Conservation (phyloP, 345 rosid genomes). For the Murraya paniculata region DNA sequence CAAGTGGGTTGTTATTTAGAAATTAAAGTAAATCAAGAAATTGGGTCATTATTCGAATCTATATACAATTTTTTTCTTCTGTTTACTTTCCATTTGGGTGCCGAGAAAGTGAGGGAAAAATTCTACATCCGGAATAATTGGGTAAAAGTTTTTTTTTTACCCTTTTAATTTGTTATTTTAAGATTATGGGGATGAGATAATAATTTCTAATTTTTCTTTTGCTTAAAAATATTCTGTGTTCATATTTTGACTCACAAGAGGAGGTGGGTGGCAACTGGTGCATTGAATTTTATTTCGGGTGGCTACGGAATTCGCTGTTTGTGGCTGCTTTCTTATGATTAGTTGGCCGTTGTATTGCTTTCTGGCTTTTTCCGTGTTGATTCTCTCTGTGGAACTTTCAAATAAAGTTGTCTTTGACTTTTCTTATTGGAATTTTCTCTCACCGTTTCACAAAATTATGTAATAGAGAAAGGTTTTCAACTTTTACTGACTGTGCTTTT, state of each 20-base stretch:
- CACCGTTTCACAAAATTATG: not conserved
- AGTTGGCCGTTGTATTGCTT: not conserved
- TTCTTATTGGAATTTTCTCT: not conserved
- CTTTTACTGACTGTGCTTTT: not conserved
- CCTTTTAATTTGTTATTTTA: not conserved
- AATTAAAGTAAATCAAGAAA: not conserved
- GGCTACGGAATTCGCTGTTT: conserved; percentile 13
- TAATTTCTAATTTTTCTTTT: not conserved
- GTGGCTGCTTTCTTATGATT: not conserved
- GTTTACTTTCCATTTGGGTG: not conserved
- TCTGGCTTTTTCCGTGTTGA: not conserved
- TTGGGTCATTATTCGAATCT: not conserved
- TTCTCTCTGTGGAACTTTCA: not conserved
- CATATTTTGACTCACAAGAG: conserved; percentile 1
- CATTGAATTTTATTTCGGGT: conserved; percentile 20
- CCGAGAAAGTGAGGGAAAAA: not conserved
- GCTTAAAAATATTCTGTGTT: not conserved
- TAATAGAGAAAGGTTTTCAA: not conserved
- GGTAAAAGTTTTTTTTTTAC: not conserved
- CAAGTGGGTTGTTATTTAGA: not conserved
- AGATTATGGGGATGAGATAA: not conserved
- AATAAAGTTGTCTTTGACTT: conserved; percentile 12
- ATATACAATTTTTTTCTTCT: not conserved
- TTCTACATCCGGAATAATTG: not conserved
- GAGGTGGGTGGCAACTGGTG: conserved; percentile 14